These are phyloP conservation scores for Babesia divergens DNA, from an alignment of 169 alveolate species.

Conservation along the genomic window DNA sequence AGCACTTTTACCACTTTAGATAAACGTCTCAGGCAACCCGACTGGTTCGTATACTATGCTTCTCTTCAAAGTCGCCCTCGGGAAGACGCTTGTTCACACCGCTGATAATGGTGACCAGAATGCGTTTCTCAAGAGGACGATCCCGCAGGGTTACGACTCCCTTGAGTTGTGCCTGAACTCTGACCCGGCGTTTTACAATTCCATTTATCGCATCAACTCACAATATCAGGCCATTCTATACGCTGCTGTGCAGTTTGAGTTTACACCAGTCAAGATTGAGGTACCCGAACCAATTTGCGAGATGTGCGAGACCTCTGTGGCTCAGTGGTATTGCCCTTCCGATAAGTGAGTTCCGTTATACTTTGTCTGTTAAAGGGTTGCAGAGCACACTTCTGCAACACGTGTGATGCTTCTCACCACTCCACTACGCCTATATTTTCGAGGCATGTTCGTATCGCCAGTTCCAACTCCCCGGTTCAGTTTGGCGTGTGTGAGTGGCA, in stretches of 20 bases:
- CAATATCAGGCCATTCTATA: constrained; percentile 72
- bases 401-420: constrained; percentile 83
- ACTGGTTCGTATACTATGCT: constrained; percentile 67
- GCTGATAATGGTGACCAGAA: constrained; percentile 20
- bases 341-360: constrained; percentile 57
- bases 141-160: constrained; percentile 49
- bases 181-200: constrained; percentile 38
- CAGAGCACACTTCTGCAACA: constrained; percentile 84
- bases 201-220: constrained; percentile 69
- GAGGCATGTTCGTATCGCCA: constrained; percentile 81
- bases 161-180: constrained; percentile 37
- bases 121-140: constrained; percentile 27
- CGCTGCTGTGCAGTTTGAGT: constrained; percentile 73
- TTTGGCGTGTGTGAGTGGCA: constrained; percentile 86
- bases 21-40: constrained; percentile 52
- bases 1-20: too few species aligned
- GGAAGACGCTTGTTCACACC: constrained; percentile 40
- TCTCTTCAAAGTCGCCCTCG: constrained; percentile 68
- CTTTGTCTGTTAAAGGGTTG: neutral
- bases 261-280: constrained; percentile 75
- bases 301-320: constrained; percentile 74
- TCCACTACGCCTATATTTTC: constrained; percentile 77
- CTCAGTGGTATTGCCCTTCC: constrained; percentile 79
- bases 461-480: constrained; percentile 86
- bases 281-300: constrained; percentile 83